phyloP scores from a whole-genome alignment of 2,329 filamentous ascomycete species.

The Penicillium expansum region DNA sequence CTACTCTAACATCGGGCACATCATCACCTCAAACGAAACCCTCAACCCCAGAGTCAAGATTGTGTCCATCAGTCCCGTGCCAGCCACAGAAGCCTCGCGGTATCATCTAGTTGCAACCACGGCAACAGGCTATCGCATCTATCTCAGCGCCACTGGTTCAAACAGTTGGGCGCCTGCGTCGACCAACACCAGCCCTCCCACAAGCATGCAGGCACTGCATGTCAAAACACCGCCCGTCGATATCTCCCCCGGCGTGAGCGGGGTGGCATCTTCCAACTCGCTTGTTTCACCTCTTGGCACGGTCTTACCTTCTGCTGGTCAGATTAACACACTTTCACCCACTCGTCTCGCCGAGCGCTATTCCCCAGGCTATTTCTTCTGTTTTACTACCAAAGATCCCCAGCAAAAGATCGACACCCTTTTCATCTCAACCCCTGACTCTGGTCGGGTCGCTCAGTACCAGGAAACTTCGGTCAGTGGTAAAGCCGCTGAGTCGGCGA shows the following conservation, averaged over 20 bases:
- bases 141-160: conserved; percentile 83
- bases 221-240: conserved; percentile 81
- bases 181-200: conserved; percentile 66
- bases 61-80: conserved; percentile 81
- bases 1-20: conserved; percentile 75
- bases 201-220: conserved; percentile 96
- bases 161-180: conserved; percentile 54
- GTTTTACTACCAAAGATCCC: conserved; percentile 67
- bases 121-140: conserved; percentile 84
- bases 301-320: conserved; percentile 35
- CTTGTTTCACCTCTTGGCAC: conserved; percentile 27
- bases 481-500: conserved; percentile 74
- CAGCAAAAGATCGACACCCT: conserved; percentile 63
- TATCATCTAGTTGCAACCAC: conserved; percentile 89
- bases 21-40: conserved; percentile 68
- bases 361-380: conserved; percentile 86
- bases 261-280: conserved; percentile 13
- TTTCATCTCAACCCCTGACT: conserved; percentile 84
- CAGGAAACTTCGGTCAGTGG: conserved; percentile 52
- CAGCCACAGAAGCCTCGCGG: conserved; percentile 76
- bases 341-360: conserved; percentile 54
- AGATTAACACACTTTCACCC: conserved; percentile 45
- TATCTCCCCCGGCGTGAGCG: conserved; percentile 19
- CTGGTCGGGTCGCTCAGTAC: conserved; percentile 70
- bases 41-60: conserved; percentile 71